Evolutionary conservation across 306 rosid genomes (phyloP), one percentile per base, ranked within the genome.

Genomic region (Malus orientalis): DNA sequence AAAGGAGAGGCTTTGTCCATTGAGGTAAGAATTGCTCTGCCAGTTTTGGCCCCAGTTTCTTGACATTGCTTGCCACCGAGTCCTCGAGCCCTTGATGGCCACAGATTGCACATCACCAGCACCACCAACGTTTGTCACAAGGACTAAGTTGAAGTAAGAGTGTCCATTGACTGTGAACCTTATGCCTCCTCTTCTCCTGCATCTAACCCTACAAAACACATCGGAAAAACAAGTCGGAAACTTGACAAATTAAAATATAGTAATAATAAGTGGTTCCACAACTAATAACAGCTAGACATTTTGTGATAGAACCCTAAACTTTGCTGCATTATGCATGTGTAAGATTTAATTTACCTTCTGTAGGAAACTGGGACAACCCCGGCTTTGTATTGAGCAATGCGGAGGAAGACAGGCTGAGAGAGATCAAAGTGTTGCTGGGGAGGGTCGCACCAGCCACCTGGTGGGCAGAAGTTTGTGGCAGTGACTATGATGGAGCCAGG

Each of bases 391-490:
- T 85, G 91, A 10, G 97, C 95, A 84, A 91, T 91, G 67, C 75
- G 88, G 33, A 83, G 95, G 75, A 91, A 91, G 75, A 88, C 83
- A 47, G 94, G 97, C 51, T 89, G 91, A 76, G 97, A 80, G 32
- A 91, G 94, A 65, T 91, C 97, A 72, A 91, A 91, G 82, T 91
- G 97, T 71, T 51, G 91, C 45, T 85, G 80, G 1, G 94, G 97
- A 85, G 94, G 97, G 82, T 91, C 90, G 74, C 97, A 91, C 95
- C 97, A 89, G 5, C 97, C 95, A 6, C 94, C 97, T 20, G 97
- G 97, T 1, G 94, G 94, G 70, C 94, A 91, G 70, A 91, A 91
- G 75, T 91, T 91, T 3, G 97, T 91, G 80, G 97, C 94, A n/a
- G 97, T 91, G 80, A 91, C 93, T 3, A 86, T 76, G 74, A 91